Conservation (phyloP, 345 rosid species). For the Linum tenue region DNA sequence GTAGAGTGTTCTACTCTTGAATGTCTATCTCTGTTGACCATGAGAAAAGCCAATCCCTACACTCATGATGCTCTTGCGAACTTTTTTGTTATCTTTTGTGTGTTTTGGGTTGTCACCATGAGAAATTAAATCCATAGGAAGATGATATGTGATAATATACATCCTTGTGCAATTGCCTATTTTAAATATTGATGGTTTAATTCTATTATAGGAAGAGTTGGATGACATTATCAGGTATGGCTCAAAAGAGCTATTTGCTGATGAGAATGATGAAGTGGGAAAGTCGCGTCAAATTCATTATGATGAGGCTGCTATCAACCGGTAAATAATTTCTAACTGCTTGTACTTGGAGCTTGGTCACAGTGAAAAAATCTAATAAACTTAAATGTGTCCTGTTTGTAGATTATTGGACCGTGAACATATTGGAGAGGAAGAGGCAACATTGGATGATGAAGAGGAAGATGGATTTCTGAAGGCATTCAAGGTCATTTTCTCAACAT, state of each 20-base stretch:
- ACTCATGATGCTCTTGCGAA: too few species aligned
- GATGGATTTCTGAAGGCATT: conserved; percentile 96
- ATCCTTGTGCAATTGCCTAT: neutral
- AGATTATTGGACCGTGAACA: conserved; percentile 94
- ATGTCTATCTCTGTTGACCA: too few species aligned
- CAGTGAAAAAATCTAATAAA: neutral
- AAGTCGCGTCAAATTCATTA: conserved; percentile 97
- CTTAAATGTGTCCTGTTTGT: conserved; percentile 10
- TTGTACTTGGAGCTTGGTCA: conserved; percentile 1
- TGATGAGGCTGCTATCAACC: conserved; percentile 87
- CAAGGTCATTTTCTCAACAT: conserved; percentile 46
- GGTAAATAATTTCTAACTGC: conserved; percentile 33
- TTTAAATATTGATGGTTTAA: neutral
- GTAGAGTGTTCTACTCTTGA: too few species aligned
- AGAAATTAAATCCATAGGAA: neutral
- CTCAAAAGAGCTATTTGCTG: conserved; percentile 93
- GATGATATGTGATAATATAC: neutral
- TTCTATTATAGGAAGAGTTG: conserved; percentile 66
- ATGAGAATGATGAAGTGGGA: conserved; percentile 89
- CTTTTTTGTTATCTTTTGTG: too few species aligned
- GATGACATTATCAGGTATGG: conserved; percentile 98
- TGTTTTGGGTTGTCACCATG: neutral
- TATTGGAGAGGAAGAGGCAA: conserved; percentile 69
- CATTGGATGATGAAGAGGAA: conserved; percentile 88
- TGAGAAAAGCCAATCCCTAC: too few species aligned